phyloP scores from a whole-genome alignment of 352 stramenopile genomes.

The Globisporangium parvum region DNA sequence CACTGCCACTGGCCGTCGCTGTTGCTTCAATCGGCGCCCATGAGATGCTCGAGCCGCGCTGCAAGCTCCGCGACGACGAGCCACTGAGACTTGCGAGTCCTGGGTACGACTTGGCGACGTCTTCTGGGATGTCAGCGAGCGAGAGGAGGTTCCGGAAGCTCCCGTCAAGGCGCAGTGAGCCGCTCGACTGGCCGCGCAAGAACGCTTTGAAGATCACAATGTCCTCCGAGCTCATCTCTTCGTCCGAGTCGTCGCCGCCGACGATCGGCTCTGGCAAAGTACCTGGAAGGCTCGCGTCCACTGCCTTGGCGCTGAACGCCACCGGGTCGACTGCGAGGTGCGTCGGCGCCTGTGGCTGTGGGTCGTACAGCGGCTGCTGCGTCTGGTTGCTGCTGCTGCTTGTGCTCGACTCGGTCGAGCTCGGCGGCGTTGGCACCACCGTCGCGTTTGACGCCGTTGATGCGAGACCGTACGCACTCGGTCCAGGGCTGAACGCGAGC shows the following conservation, averaged over 20 bases:
- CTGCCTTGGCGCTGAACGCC: no score
- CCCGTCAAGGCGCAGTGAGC: conserved; percentile 27
- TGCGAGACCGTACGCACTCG: not conserved
- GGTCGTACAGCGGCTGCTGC: not conserved
- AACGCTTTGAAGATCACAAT: conserved; percentile 60
- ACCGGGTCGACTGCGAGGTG: no score
- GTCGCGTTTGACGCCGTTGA: not conserved
- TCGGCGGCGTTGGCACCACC: conserved; percentile 2
- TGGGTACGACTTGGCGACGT: conserved; percentile 9
- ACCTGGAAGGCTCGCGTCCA: not conserved
- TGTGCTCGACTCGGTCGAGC: conserved; percentile 6
- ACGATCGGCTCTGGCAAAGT: conserved; percentile 38
- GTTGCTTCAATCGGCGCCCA: conserved; percentile 16
- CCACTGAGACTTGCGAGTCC: conserved; percentile 6
- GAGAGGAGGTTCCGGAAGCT: conserved; percentile 27
- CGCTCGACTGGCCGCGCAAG: conserved; percentile 42
- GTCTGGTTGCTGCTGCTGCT: conserved; percentile 6
- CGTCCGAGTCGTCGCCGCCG: conserved; percentile 27
- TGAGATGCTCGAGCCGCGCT: conserved; percentile 13
- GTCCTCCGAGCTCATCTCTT: conserved; percentile 51
- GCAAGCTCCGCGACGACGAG: conserved; percentile 8
- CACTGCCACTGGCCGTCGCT: not conserved
- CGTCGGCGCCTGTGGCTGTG: not conserved
- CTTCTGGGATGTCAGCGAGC: conserved; percentile 18
- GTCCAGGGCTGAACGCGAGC: conserved; percentile 8